Percentiles rank a stretch among this genome's conserved stretches.
Conservation (phyloP, 352 stramenopile species). For the Pythium rishiriense region DNA sequence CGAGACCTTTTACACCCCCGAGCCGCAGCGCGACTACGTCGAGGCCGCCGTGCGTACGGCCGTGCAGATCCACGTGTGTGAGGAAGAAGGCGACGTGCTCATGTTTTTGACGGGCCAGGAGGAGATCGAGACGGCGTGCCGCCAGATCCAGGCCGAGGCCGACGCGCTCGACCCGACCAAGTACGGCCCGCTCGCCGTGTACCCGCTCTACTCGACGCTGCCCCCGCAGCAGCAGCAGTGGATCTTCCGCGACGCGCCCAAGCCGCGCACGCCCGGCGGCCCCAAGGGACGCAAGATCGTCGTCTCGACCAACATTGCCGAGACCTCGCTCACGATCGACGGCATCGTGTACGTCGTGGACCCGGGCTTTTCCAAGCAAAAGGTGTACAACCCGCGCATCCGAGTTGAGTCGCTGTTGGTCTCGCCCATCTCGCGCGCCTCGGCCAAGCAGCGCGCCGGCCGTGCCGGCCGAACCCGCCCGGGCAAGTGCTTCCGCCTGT, state of each 20-base stretch:
- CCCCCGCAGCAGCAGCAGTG: constrained; percentile 98
- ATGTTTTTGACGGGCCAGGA: constrained; percentile 99
- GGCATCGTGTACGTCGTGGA: constrained; percentile 99
- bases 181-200: constrained; percentile 91
- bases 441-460: constrained; percentile 91
- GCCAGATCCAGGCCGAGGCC: constrained; percentile 81
- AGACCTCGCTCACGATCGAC: constrained; percentile 99
- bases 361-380: constrained; percentile 99
- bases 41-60: constrained; percentile 88
- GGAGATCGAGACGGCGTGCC: constrained; percentile 98
- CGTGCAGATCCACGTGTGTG: constrained; percentile 97
- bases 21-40: constrained; percentile 98
- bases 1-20: constrained; percentile 98
- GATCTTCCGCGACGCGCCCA: constrained; percentile 98
- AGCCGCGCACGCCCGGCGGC: constrained; percentile 76
- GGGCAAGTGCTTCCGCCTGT: constrained; percentile 97
- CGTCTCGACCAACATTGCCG: constrained; percentile 99
- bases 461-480: constrained; percentile 90
- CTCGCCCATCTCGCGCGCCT: constrained; percentile 97
- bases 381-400: constrained; percentile 99
- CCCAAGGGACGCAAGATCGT: constrained; percentile 95
- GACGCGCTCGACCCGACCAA: constrained; percentile 93
- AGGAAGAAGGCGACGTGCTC: constrained; percentile 97
- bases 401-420: constrained; percentile 98
- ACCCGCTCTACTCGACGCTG: constrained; percentile 98